phyloP scores from a whole-genome alignment of 2,329 filamentous ascomycete species.

The Arthroderma sp. region DNA sequence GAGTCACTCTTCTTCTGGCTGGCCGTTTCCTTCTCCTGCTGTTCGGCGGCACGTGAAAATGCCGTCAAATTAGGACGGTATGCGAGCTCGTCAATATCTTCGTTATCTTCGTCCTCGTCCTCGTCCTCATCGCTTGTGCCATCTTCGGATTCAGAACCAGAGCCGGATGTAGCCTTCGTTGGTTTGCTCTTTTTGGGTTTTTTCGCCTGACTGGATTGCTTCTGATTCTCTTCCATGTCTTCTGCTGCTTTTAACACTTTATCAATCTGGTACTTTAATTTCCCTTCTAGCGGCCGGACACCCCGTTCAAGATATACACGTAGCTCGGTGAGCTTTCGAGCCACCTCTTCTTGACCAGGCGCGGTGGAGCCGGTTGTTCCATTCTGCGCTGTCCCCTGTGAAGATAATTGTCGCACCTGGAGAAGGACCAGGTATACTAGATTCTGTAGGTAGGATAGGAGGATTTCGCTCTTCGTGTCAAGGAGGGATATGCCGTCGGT shows the following conservation, averaged over 20 bases:
- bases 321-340: slow-evolving; percentile 78
- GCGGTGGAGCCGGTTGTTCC: no score
- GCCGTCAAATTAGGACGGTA: slow-evolving; percentile 48
- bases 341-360: slow-evolving; percentile 39
- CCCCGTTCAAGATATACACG: slow-evolving; percentile 90
- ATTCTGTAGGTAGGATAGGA: slow-evolving; percentile 90
- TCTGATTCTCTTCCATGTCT: slow-evolving; percentile 22
- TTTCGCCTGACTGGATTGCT: slow-evolving; percentile 17
- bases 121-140: slow-evolving; percentile 15
- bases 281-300: slow-evolving; percentile 75
- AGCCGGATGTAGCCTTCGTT: slow-evolving; percentile 23
- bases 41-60: slow-evolving; percentile 26
- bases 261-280: slow-evolving; percentile 89
- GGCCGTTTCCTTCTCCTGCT: slow-evolving; percentile 17
- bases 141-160: slow-evolving; percentile 23
- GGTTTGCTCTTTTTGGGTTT: slow-evolving; percentile 17
- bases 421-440: slow-evolving; percentile 76
- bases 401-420: slow-evolving; percentile 52
- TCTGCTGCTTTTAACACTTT: slow-evolving; percentile 83
- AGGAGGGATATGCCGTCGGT: slow-evolving; percentile 84
- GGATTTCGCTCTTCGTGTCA: slow-evolving; percentile 92
- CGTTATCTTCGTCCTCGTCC: slow-evolving; percentile 22
- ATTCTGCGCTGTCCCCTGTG: slow-evolving; percentile 3
- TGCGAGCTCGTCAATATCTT: slow-evolving; percentile 45
- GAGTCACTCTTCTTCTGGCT: slow-evolving; percentile 18